These are phyloP conservation scores for Rhododendron simsii DNA, from an alignment of 148 eudicot genomes.

Conservation along the genomic window DNA sequence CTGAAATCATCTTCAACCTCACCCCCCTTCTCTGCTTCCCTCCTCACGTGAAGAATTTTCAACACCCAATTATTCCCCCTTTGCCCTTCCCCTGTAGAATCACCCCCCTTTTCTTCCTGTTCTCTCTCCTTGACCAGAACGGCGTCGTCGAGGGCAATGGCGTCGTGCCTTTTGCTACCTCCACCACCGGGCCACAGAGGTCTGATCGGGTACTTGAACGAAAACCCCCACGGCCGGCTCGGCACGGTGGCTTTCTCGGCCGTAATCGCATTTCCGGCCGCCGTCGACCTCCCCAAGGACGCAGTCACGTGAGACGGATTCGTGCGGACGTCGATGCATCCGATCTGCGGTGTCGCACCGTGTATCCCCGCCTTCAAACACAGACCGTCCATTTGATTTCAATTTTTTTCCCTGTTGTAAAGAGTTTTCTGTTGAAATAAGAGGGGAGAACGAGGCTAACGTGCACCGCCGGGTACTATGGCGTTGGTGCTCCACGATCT, in stretches of 20 bases:
- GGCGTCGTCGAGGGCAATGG: slow-evolving; percentile 55
- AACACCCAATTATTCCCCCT: slow-evolving; percentile 72
- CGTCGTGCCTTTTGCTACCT: slow-evolving; percentile 36
- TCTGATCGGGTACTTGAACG: slow-evolving; percentile 62
- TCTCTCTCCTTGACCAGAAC: slow-evolving; percentile 33
- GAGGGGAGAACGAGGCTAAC: neutral
- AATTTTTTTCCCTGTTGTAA: neutral
- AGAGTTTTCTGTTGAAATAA: neutral
- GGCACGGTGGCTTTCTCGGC: slow-evolving; percentile 21
- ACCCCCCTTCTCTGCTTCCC: slow-evolving; percentile 21
- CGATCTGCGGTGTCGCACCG: slow-evolving; percentile 37
- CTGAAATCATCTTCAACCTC: slow-evolving; percentile 9
- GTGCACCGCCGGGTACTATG: neutral
- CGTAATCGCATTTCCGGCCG: slow-evolving; percentile 21
- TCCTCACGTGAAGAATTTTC: slow-evolving; percentile 68
- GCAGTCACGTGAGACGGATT: slow-evolving; percentile 25
- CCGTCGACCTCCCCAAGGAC: slow-evolving; percentile 24
- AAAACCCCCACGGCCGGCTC: slow-evolving; percentile 41
- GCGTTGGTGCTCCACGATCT: neutral
- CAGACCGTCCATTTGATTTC: slow-evolving; percentile 52
- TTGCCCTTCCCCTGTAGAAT: slow-evolving; percentile 18
- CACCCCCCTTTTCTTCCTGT: slow-evolving; percentile 12
- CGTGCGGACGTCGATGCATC: slow-evolving; percentile 32
- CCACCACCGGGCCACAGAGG: slow-evolving; percentile 52
- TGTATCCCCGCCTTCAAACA: slow-evolving; percentile 58